Percentiles rank a stretch among this genome's conserved stretches.
phyloP scores from a whole-genome alignment of 1,284 basidiomycete species.

The Microbotryomycetes sp. region DNA sequence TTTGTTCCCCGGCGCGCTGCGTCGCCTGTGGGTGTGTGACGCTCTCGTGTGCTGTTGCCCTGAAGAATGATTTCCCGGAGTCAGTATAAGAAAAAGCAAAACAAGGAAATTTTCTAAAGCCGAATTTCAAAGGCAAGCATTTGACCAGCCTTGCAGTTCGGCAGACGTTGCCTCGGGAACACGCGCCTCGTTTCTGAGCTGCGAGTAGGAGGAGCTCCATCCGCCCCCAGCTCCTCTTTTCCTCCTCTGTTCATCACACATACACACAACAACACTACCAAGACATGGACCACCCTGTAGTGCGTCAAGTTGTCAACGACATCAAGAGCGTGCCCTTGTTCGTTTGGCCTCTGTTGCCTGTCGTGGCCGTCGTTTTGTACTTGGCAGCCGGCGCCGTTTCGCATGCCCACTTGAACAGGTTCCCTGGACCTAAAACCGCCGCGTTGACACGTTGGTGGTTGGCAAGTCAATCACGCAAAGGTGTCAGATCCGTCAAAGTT shows the following conservation, averaged over 20 bases:
- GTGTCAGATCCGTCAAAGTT: slow-evolving; percentile 68
- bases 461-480: slow-evolving; percentile 56
- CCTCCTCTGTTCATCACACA: not conserved
- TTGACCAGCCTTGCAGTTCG: too few relatives aligned
- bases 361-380: slow-evolving; percentile 24
- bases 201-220: not conserved
- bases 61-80: too few relatives aligned
- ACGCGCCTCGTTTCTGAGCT: too few relatives aligned
- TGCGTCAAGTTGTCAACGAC: not conserved
- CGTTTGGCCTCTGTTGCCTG: not conserved
- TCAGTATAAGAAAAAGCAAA: too few relatives aligned
- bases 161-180: too few relatives aligned
- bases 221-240: not conserved
- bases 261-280: not conserved
- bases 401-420: slow-evolving; percentile 16
- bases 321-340: not conserved
- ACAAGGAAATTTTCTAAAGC: too few relatives aligned
- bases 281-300: not conserved
- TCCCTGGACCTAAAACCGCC: slow-evolving; percentile 70
- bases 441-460: slow-evolving; percentile 73
- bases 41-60: too few relatives aligned
- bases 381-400: slow-evolving; percentile 23
- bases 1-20: too few relatives aligned
- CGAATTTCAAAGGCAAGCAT: too few relatives aligned
- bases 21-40: too few relatives aligned